These are phyloP conservation scores for Diaporthe australafricana DNA, from an alignment of 2,329 filamentous ascomycete genomes.

Conservation along the genomic window DNA sequence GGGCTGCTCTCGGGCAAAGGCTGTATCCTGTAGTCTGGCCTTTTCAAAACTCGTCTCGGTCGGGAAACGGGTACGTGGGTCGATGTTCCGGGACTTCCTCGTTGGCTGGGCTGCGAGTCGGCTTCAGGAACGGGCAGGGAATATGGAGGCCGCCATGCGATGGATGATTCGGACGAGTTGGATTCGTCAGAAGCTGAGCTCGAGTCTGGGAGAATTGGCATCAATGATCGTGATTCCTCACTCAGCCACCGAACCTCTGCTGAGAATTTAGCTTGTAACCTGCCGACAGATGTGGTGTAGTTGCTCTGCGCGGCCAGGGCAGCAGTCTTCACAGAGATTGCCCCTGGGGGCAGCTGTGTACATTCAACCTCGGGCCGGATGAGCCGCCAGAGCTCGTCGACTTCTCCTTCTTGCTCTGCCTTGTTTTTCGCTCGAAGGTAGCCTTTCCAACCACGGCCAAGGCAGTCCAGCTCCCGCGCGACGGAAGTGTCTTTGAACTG, in stretches of 20 bases:
- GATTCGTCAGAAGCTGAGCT: background rate
- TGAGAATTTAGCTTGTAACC: background rate
- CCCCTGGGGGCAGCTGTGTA: background rate
- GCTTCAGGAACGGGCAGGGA: background rate
- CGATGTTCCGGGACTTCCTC: background rate
- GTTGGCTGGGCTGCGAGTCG: background rate
- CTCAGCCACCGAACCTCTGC: background rate
- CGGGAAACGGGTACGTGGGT: background rate
- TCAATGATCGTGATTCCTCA: background rate
- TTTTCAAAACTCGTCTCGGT: background rate
- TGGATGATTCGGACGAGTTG: background rate
- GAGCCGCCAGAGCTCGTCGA: background rate
- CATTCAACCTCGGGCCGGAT: background rate
- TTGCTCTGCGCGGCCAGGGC: background rate
- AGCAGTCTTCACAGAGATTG: background rate
- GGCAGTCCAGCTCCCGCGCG: background rate
- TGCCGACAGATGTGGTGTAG: background rate
- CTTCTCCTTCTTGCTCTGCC: background rate
- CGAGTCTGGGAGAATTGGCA: background rate
- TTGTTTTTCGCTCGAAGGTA: background rate
- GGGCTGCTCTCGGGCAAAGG: background rate
- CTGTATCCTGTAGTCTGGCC: conserved; percentile 11
- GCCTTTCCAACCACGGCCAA: conserved; percentile 20
- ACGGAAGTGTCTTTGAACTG: background rate
- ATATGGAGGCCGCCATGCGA: background rate